A percentile compares a stretch with the other conserved stretches of the same genome.
phyloP scores from a whole-genome alignment of 441 rosid genomes.

The Arabidopsis hybrid region DNA sequence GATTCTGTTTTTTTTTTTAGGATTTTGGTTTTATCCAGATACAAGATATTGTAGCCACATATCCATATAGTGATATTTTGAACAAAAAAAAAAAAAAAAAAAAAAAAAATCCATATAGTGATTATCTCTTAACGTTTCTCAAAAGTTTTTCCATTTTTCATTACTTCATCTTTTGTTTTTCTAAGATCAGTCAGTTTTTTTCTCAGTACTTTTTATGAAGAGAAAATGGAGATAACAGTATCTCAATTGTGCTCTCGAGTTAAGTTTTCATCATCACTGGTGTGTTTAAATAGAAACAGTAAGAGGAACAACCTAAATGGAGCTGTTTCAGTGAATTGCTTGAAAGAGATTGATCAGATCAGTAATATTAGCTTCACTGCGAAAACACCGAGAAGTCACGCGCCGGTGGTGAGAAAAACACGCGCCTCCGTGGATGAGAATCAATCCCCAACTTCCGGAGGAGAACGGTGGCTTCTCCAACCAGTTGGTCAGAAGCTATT shows the following conservation, averaged over 20 bases:
- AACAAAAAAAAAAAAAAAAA: no score
- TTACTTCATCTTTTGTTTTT: not conserved
- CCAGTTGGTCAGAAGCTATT: conserved; percentile 59
- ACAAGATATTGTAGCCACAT: conserved; percentile 62
- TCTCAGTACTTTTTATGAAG: not conserved
- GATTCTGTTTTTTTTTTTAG: not conserved
- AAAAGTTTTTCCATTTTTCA: not conserved
- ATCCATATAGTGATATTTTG: no score
- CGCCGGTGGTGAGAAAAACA: conserved; percentile 24
- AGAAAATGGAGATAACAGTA: conserved; percentile 50
- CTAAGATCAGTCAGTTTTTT: not conserved
- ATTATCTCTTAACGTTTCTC: conserved; percentile 9
- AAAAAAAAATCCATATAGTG: no score
- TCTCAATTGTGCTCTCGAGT: conserved; percentile 46
- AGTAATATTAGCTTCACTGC: conserved; percentile 37
- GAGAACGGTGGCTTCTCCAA: conserved; percentile 79
- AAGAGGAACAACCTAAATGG: conserved; percentile 44
- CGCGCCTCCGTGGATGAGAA: conserved; percentile 56
- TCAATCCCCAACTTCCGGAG: conserved; percentile 41
- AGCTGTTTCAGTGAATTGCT: conserved; percentile 38
- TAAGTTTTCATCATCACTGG: conserved; percentile 45
- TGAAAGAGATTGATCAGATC: conserved; percentile 35
- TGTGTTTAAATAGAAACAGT: conserved; percentile 42
- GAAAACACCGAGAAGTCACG: conserved; percentile 42
- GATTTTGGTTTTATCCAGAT: conserved; percentile 29